These are phyloP conservation scores for Acephala macrosclerotiorum DNA, from an alignment of 2,329 filamentous ascomycete genomes.

Conservation along the genomic window DNA sequence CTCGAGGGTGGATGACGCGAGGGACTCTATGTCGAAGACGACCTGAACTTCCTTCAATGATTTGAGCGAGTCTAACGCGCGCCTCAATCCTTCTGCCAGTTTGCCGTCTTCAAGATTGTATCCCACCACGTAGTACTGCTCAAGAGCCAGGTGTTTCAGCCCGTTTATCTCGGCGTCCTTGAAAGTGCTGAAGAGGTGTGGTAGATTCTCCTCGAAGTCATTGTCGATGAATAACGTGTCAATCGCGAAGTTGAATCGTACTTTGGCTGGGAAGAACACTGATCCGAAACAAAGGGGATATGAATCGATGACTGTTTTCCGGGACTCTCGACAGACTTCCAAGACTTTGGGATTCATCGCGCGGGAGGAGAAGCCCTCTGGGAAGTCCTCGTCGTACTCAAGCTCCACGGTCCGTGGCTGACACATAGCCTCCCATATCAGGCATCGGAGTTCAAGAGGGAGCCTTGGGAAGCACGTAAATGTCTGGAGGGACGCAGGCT, in stretches of 20 bases:
- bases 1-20: slow-evolving; percentile 10
- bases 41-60: slow-evolving; percentile 20
- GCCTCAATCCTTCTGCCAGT: slow-evolving; percentile 9
- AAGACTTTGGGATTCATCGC: slow-evolving; percentile 23
- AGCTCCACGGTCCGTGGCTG: slow-evolving; percentile 27
- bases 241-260: slow-evolving; percentile 32
- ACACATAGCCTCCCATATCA: slow-evolving; percentile 31
- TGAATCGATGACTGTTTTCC: slow-evolving; percentile 17
- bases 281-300: slow-evolving; percentile 35
- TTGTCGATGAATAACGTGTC: slow-evolving; percentile 31
- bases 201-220: slow-evolving; percentile 21
- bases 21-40: slow-evolving; percentile 22
- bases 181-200: slow-evolving; percentile 31
- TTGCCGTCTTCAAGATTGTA: not conserved
- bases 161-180: slow-evolving; percentile 20
- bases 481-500: not conserved
- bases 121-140: slow-evolving; percentile 15
- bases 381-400: slow-evolving; percentile 10
- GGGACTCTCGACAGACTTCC: slow-evolving; percentile 29
- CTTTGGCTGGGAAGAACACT: slow-evolving; percentile 22
- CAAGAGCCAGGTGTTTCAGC: slow-evolving; percentile 28
- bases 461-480: slow-evolving; percentile 32
- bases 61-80: slow-evolving; percentile 13
- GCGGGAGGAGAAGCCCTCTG: slow-evolving; percentile 19
- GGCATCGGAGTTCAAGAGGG: slow-evolving; percentile 31